A percentile compares a stretch with the other conserved stretches of the same genome.
These are phyloP conservation scores for Dendrobium catenatum DNA, from an alignment of 106 monocot genomes.

Conservation along the genomic window DNA sequence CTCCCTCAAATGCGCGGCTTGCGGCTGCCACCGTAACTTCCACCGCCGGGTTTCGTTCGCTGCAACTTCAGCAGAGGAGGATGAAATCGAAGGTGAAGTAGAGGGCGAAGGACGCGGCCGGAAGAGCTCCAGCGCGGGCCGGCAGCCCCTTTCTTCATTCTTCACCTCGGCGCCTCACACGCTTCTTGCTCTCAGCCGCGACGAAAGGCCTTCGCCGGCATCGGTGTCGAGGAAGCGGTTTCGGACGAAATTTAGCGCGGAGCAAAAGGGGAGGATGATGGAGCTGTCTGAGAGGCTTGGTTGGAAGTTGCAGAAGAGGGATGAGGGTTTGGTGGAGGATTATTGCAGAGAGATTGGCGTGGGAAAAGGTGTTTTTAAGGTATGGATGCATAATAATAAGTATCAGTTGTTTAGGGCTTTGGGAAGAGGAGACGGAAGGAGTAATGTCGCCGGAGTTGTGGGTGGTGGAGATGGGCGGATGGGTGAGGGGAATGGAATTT, in stretches of 20 bases:
- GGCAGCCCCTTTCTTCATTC: background rate
- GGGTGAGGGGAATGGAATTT: background rate
- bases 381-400: slow-evolving; percentile 96
- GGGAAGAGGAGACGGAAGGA: too few relatives aligned
- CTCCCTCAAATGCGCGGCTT: slow-evolving; percentile 49
- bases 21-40: slow-evolving; percentile 52
- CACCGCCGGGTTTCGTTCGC: slow-evolving; percentile 54
- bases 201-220: slow-evolving; percentile 16
- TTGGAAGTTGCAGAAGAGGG: slow-evolving; percentile 68
- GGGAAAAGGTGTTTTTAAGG: slow-evolving; percentile 60
- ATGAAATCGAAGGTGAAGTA: background rate
- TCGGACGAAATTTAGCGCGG: slow-evolving; percentile 59
- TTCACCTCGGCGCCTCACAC: slow-evolving; percentile 41
- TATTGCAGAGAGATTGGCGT: slow-evolving; percentile 63
- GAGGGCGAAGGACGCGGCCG: background rate
- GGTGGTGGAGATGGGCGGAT: background rate
- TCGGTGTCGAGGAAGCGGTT: slow-evolving; percentile 44
- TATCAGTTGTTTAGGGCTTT: slow-evolving; percentile 29
- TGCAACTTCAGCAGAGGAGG: slow-evolving; percentile 62
- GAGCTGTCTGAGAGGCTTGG: slow-evolving; percentile 71
- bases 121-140: background rate
- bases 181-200: slow-evolving; percentile 56
- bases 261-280: slow-evolving; percentile 75
- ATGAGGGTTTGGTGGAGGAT: slow-evolving; percentile 49
- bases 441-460: background rate